Evolutionary conservation across 352 stramenopile genomes (phyloP), one percentile per base, ranked within the genome.

Genomic region (Aphanomyces cochlioides): DNA sequence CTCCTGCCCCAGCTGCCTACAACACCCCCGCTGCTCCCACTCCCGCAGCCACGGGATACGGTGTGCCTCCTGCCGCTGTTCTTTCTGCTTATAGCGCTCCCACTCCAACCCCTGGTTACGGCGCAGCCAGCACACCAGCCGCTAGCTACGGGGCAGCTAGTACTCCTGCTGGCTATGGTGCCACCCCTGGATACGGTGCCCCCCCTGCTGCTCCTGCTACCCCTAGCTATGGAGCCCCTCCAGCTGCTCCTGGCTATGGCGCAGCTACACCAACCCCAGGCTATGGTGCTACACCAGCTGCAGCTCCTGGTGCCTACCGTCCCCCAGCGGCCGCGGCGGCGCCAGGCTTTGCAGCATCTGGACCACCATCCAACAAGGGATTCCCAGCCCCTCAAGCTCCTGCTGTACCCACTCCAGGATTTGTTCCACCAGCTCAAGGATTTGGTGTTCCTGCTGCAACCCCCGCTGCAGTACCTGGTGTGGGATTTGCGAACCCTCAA

Each of bases 211-310:
- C 38, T 7, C 69, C 72, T 63, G 74, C 69, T 6, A 61, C 72
- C 53, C 70, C 73, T 50, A 75, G 59, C 58, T 87, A 82, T 40
- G 78, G 71, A 45, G 73, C 60, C 2, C 75, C 58, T 4, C 45
- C 84, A 56, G 48, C 72, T 19, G 28, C 28, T 28, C 67, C 74
- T 17, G 74, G 73, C 0, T 90, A 88, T 66, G 77, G 79, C n/a
- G 73, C 73, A 15, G 73, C 81, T 47, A 53, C 77, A 37, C 75
- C 73, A n/a, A 78, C 78, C 1, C 79, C 80, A 48, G 75, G 60
- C n/a, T 89, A 82, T 53, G 73, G 70, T 4, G 77, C 75, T 5
- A 69, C 43, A 10, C 43, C 43, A 47, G 45, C 37, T 43, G 7
- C 45, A 17, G 53, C 72, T 38, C 19, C 37, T 43, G 53, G 47